These are phyloP conservation scores for Cladophialophora yegresii DNA, from an alignment of 2,329 filamentous ascomycete genomes.

Conservation along the genomic window DNA sequence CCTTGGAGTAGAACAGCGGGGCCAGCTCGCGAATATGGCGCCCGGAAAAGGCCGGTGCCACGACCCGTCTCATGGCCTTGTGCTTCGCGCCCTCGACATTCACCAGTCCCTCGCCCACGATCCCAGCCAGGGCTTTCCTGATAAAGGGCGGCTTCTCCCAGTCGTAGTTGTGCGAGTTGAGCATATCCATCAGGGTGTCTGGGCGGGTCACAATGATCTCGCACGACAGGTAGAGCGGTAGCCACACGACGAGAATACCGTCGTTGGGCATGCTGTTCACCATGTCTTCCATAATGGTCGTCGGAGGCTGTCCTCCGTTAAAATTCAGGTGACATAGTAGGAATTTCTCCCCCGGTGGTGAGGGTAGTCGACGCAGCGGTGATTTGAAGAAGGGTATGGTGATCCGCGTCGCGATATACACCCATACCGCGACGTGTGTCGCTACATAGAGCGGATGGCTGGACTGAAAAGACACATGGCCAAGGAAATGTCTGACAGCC, in stretches of 20 bases:
- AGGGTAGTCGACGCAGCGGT: slow-evolving; percentile 16
- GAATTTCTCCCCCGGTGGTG: slow-evolving; percentile 16
- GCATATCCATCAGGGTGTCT: slow-evolving; percentile 52
- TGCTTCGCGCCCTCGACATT: slow-evolving; percentile 90
- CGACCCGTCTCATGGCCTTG: slow-evolving; percentile 71
- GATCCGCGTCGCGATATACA: slow-evolving; percentile 6
- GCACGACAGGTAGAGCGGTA: slow-evolving; percentile 6
- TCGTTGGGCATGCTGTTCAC: slow-evolving; percentile 20
- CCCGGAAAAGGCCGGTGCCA: slow-evolving; percentile 79
- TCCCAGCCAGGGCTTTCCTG: slow-evolving; percentile 50
- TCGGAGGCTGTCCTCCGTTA: slow-evolving; percentile 2
- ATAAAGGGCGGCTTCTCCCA: slow-evolving; percentile 54
- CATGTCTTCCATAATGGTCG: slow-evolving; percentile 7
- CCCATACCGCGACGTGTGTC: slow-evolving; percentile 9
- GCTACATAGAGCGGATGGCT: background rate
- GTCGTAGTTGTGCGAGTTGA: slow-evolving; percentile 57
- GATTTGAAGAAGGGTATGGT: slow-evolving; percentile 16
- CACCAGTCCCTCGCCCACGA: slow-evolving; percentile 56
- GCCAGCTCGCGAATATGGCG: slow-evolving; percentile 82
- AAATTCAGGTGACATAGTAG: slow-evolving; percentile 14
- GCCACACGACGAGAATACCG: slow-evolving; percentile 18
- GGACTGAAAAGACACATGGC: background rate
- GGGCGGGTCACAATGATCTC: slow-evolving; percentile 15
- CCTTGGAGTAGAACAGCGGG: slow-evolving; percentile 80
- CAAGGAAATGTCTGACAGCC: background rate